Percentiles rank a stretch among this genome's conserved stretches.
These are phyloP conservation scores for Artemisia tridentata DNA, from an alignment of 129 eudicot genomes.

Conservation along the genomic window DNA sequence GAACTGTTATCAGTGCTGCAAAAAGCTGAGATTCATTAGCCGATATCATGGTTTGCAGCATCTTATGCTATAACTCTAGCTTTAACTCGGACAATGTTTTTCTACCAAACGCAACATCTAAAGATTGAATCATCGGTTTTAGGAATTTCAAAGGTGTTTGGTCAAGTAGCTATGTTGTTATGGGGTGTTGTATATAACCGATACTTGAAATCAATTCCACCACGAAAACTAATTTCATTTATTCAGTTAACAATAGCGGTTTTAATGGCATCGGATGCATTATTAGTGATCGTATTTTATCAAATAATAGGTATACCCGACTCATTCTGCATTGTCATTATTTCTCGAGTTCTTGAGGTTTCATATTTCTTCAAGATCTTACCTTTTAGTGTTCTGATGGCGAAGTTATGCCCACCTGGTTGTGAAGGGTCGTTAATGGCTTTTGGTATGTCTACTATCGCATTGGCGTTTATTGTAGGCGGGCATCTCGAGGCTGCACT, in stretches of 20 bases:
- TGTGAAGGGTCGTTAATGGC: slow-evolving; percentile 99
- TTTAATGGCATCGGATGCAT: slow-evolving; percentile 67
- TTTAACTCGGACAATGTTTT: slow-evolving; percentile 84
- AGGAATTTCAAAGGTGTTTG: too few relatives aligned
- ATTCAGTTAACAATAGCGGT: slow-evolving; percentile 64
- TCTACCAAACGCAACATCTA: too few relatives aligned
- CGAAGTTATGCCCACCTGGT: slow-evolving; percentile 81
- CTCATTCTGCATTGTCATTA: slow-evolving; percentile 49
- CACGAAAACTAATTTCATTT: slow-evolving; percentile 55
- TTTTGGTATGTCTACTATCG: too few relatives aligned
- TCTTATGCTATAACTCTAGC: slow-evolving; percentile 79
- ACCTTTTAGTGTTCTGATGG: slow-evolving; percentile 71
- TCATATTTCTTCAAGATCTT: slow-evolving; percentile 62
- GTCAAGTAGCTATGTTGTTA: slow-evolving; percentile 75
- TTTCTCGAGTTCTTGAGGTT: slow-evolving; percentile 75
- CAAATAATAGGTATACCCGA: slow-evolving; percentile 59
- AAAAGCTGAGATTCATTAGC: slow-evolving; percentile 56
- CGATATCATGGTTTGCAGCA: slow-evolving; percentile 65
- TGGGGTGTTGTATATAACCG: slow-evolving; percentile 75
- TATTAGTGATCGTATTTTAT: slow-evolving; percentile 75
- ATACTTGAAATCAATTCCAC: slow-evolving; percentile 53
- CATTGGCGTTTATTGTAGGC: too few relatives aligned
- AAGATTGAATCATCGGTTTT: too few relatives aligned
- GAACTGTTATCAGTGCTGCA: slow-evolving; percentile 49
- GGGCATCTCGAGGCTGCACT: too few relatives aligned